Conservation (phyloP, 1,284 basidiomycete species). For the Trichosporon inkin region DNA sequence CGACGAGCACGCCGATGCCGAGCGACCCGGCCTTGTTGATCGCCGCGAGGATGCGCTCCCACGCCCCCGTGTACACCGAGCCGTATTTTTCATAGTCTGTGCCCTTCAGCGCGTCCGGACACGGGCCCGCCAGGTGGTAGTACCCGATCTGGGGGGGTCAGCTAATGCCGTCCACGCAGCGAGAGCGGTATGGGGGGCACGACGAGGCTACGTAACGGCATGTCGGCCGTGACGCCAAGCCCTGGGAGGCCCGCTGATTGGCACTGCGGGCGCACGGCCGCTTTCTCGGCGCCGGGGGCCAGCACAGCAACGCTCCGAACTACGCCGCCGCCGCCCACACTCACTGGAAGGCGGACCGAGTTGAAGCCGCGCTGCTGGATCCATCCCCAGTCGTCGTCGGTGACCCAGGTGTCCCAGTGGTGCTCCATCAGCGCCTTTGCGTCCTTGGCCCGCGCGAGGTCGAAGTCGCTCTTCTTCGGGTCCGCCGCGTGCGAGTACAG, state of each 20-base stretch:
- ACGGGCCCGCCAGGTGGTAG: constrained; percentile 65
- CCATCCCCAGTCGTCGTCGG: constrained; percentile 67
- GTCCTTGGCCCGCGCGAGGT: constrained; percentile 59
- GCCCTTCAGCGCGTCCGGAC: constrained; percentile 61
- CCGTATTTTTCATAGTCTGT: constrained; percentile 67
- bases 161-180: too few species aligned
- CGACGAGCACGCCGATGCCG: constrained; percentile 72
- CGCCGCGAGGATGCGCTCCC: constrained; percentile 64
- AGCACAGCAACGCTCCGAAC: too few species aligned
- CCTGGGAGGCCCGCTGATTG: background rate
- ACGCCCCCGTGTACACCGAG: constrained; percentile 66
- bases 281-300: too few species aligned
- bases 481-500: constrained; percentile 49
- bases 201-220: too few species aligned
- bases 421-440: constrained; percentile 64
- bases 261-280: background rate
- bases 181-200: too few species aligned
- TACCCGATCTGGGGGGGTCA: constrained; percentile 62
- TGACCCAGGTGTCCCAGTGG: constrained; percentile 80
- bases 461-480: constrained; percentile 59
- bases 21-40: constrained; percentile 61
- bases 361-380: constrained; percentile 71
- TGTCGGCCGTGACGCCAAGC: background rate
- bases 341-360: constrained; percentile 74
- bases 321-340: constrained; percentile 29